phyloP scores from a whole-genome alignment of 2,329 filamentous ascomycete genomes.

The Berkeleyomyces basicola region DNA sequence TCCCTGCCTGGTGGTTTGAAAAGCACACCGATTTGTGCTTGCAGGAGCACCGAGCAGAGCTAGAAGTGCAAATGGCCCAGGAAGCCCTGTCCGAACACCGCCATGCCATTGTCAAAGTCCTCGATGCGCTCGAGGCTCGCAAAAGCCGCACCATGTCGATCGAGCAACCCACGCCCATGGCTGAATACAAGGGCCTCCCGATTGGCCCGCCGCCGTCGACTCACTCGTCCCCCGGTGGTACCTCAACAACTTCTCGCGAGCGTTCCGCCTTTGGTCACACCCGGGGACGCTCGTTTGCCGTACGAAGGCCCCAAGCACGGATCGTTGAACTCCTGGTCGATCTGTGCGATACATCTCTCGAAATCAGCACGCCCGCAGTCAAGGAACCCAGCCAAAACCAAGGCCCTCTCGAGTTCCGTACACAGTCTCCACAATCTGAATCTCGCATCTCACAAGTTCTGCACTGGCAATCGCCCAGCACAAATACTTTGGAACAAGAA shows the following conservation, averaged over 20 bases:
- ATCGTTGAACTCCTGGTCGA: conserved; percentile 93
- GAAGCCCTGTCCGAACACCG: conserved; percentile 85
- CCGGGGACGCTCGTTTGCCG: conserved; percentile 74
- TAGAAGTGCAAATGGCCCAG: conserved; percentile 94
- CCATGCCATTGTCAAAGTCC: conserved; percentile 82
- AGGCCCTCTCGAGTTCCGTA: conserved; percentile 59
- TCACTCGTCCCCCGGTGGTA: conserved; percentile 54
- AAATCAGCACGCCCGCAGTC: conserved; percentile 85
- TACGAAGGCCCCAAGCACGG: conserved; percentile 73
- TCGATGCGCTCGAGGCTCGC: conserved; percentile 77
- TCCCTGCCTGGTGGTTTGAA: conserved; percentile 98
- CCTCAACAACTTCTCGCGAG: conserved; percentile 55
- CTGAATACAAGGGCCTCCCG: conserved; percentile 74
- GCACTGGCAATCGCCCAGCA: conserved; percentile 91
- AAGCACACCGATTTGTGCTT: conserved; percentile 94
- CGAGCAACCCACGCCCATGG: conserved; percentile 37
- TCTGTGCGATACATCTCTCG: conserved; percentile 85
- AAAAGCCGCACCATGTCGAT: conserved; percentile 46
- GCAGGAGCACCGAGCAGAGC: conserved; percentile 89
- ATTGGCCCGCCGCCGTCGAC: conserved; percentile 63
- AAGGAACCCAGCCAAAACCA: conserved; percentile 51
- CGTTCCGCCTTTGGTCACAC: conserved; percentile 66
- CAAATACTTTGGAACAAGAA: conserved; percentile 82
- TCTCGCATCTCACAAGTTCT: conserved; percentile 84
- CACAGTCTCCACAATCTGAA: conserved; percentile 90